Evolutionary conservation across 345 rosid genomes (phyloP).

Genomic region (Salix udensis): DNA sequence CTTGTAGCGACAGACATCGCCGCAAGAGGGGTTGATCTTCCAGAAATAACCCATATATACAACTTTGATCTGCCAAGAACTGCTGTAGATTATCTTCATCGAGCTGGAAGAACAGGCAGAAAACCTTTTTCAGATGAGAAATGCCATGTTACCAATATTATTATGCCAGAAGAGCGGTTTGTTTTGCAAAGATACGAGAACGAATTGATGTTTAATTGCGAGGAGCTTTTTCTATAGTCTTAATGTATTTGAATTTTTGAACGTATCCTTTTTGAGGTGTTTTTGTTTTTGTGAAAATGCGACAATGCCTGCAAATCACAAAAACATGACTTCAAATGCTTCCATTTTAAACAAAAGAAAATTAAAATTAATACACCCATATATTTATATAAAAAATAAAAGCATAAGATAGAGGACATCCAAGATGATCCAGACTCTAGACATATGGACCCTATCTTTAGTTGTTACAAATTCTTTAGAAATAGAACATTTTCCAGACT

Average conservation of each 20-base stretch:
- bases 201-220: slow-evolving; percentile 71
- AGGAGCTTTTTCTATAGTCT: slow-evolving; percentile 40
- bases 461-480: too few relatives aligned
- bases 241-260: slow-evolving; percentile 5
- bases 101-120: slow-evolving; percentile 94
- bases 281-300: too few relatives aligned
- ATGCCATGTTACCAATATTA: slow-evolving; percentile 66
- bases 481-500: background rate
- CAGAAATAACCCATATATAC: slow-evolving; percentile 84
- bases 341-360: too few relatives aligned
- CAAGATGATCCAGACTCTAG: background rate
- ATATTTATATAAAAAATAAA: too few relatives aligned
- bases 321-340: too few relatives aligned
- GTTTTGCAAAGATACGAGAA: slow-evolving; percentile 84
- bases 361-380: too few relatives aligned
- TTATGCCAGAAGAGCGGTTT: slow-evolving; percentile 69
- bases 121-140: slow-evolving; percentile 78
- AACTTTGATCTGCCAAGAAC: slow-evolving; percentile 84
- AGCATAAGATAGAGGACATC: background rate
- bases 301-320: too few relatives aligned
- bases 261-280: background rate
- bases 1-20: slow-evolving; percentile 92
- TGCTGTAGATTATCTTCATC: slow-evolving; percentile 77
- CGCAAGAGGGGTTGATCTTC: slow-evolving; percentile 87
- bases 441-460: too few relatives aligned